phyloP scores from a whole-genome alignment of 2,329 filamentous ascomycete species.

The Aspergillus eucalypticola region DNA sequence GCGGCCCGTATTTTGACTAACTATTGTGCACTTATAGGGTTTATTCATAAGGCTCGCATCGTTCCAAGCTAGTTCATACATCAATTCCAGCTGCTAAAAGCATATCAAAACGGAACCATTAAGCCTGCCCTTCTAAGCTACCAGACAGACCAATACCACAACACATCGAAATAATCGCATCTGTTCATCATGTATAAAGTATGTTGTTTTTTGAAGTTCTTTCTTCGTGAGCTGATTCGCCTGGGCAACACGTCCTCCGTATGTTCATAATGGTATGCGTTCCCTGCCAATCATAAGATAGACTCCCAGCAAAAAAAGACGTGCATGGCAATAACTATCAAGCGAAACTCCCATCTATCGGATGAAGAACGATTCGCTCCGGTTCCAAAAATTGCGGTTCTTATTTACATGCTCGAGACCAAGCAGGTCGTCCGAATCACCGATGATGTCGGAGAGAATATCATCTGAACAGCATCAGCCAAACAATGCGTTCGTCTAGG shows the following conservation, averaged over 20 bases:
- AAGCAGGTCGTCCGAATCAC: slow-evolving; percentile 77
- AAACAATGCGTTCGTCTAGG: neutral
- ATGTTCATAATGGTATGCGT: slow-evolving; percentile 8
- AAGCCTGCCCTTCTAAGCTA: slow-evolving; percentile 8
- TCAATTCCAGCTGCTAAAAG: neutral
- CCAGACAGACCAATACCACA: neutral
- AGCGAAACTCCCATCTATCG: slow-evolving; percentile 42
- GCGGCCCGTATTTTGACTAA: too few relatives aligned
- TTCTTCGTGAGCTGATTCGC: slow-evolving; percentile 6
- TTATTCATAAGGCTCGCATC: slow-evolving; percentile 2
- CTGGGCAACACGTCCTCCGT: slow-evolving; percentile 6
- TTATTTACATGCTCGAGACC: slow-evolving; percentile 66
- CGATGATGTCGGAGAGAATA: slow-evolving; percentile 59
- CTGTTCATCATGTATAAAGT: neutral
- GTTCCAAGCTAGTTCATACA: slow-evolving; percentile 2
- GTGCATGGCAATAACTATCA: slow-evolving; percentile 3
- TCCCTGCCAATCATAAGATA: slow-evolving; percentile 9
- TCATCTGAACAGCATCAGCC: slow-evolving; percentile 39
- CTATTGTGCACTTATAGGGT: neutral
- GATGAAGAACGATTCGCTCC: slow-evolving; percentile 66
- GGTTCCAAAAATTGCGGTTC: slow-evolving; percentile 59
- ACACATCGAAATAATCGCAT: neutral
- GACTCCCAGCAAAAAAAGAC: neutral
- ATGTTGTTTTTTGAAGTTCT: neutral
- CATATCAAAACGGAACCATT: neutral